Percentiles rank a stretch among this genome's conserved stretches.
Conservation (phyloP, 1,284 basidiomycete species). For the Austropuccinia psidii region DNA sequence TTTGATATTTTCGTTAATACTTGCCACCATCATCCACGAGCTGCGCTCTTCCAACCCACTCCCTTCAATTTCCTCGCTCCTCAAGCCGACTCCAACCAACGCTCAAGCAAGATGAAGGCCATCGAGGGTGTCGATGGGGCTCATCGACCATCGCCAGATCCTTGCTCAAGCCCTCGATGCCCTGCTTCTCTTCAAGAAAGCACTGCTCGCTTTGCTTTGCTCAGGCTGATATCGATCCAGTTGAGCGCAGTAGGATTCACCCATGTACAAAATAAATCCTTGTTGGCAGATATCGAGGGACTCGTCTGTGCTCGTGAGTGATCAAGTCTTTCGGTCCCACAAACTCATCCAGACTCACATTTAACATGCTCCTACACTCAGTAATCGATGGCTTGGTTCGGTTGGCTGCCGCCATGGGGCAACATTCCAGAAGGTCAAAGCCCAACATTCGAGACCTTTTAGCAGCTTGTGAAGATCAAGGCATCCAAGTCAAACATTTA, state of each 20-base stretch:
- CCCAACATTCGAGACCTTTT: slow-evolving; percentile 31
- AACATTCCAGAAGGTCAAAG: slow-evolving; percentile 3
- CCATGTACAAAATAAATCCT: slow-evolving; percentile 11
- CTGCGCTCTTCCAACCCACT: too few relatives aligned
- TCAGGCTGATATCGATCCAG: slow-evolving; percentile 13
- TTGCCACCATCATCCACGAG: too few relatives aligned
- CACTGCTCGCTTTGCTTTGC: slow-evolving; percentile 14
- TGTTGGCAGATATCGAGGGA: slow-evolving; percentile 26
- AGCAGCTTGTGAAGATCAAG: slow-evolving; percentile 29
- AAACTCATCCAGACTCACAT: neutral
- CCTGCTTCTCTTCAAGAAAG: too few relatives aligned
- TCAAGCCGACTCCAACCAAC: too few relatives aligned
- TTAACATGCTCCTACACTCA: neutral
- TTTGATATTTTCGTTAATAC: too few relatives aligned
- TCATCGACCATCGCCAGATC: too few relatives aligned
- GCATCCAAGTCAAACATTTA: slow-evolving; percentile 22
- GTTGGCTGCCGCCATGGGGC: slow-evolving; percentile 20
- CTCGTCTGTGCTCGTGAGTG: slow-evolving; percentile 24
- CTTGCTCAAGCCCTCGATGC: too few relatives aligned
- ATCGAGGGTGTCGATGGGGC: too few relatives aligned
- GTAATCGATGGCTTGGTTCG: slow-evolving; percentile 26
- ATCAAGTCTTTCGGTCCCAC: neutral
- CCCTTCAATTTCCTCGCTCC: too few relatives aligned
- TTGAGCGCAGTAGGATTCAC: slow-evolving; percentile 10
- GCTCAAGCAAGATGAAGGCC: too few relatives aligned